Evolutionary conservation across 371 early-diverging fungal genomes (phyloP).

Genomic region (Lichtheimia ornata): DNA sequence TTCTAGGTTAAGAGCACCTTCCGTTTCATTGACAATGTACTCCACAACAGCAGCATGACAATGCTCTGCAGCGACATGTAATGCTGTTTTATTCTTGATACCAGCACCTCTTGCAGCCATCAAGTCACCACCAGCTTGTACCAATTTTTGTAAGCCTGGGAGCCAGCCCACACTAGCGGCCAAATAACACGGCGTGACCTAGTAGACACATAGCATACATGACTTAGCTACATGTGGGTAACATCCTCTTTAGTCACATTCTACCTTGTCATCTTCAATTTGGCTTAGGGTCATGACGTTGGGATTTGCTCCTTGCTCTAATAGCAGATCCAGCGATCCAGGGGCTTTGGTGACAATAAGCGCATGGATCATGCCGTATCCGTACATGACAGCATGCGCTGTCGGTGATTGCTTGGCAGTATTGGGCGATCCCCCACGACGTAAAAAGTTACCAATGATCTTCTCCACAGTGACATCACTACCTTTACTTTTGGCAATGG

Average conservation of each 20-base stretch:
- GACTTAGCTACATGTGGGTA: background rate
- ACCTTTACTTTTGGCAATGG: conserved; percentile 34
- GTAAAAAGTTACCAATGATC: conserved; percentile 45
- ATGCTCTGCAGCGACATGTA: conserved; percentile 43
- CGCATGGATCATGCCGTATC: conserved; percentile 52
- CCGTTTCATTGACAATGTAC: conserved; percentile 35
- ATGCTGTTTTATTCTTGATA: conserved; percentile 32
- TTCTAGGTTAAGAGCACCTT: conserved; percentile 36
- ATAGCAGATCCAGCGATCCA: conserved; percentile 31
- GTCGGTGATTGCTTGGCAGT: conserved; percentile 44
- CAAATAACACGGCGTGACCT: conserved; percentile 46
- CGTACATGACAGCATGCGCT: conserved; percentile 33
- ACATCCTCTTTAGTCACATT: background rate
- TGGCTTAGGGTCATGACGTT: conserved; percentile 36
- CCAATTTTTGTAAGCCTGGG: conserved; percentile 33
- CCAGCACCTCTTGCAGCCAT: conserved; percentile 43
- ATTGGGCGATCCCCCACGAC: conserved; percentile 50
- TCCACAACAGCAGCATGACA: conserved; percentile 37
- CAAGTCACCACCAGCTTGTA: conserved; percentile 42
- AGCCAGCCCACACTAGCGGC: conserved; percentile 46
- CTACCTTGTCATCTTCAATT: conserved; percentile 45
- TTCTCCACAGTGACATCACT: conserved; percentile 42
- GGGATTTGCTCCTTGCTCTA: conserved; percentile 51
- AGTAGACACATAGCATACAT: background rate
- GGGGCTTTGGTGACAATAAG: conserved; percentile 41